These are phyloP conservation scores for Aspergillus unguis DNA, from an alignment of 2,329 filamentous ascomycete genomes.

Conservation along the genomic window DNA sequence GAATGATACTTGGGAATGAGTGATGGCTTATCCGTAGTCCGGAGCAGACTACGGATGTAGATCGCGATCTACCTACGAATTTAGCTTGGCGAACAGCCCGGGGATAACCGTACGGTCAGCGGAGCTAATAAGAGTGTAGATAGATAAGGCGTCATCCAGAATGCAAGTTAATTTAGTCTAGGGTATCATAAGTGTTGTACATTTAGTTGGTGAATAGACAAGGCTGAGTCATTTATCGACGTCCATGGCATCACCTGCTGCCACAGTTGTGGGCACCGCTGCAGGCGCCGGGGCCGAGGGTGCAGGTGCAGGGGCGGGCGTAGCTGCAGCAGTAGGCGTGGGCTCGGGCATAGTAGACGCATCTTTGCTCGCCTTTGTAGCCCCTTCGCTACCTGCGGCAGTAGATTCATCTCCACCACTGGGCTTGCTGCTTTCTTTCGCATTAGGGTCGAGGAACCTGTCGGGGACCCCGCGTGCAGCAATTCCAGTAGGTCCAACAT, in stretches of 20 bases:
- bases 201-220: not conserved
- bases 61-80: conserved; percentile 1
- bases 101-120: too few relatives aligned
- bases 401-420: conserved; percentile 2
- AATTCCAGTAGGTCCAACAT: conserved; percentile 64
- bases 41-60: not conserved
- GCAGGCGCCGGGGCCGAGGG: not conserved
- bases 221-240: conserved; percentile 14
- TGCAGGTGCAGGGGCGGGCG: conserved; percentile 2
- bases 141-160: not conserved
- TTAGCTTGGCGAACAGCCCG: not conserved
- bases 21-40: not conserved
- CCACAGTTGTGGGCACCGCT: not conserved
- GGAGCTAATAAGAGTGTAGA: not conserved
- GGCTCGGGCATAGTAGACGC: not conserved
- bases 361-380: conserved; percentile 6
- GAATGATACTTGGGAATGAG: not conserved
- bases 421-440: conserved; percentile 14
- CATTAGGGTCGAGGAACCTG: conserved; percentile 55
- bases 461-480: conserved; percentile 73
- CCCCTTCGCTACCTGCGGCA: conserved; percentile 4
- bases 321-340: conserved; percentile 1
- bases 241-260: conserved; percentile 18
- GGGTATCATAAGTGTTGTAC: conserved; percentile 12
- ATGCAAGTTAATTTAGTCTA: conserved; percentile 1